Conservation (phyloP, 805 yeast genomes). For the Wickerhamiella domercqiae region DNA sequence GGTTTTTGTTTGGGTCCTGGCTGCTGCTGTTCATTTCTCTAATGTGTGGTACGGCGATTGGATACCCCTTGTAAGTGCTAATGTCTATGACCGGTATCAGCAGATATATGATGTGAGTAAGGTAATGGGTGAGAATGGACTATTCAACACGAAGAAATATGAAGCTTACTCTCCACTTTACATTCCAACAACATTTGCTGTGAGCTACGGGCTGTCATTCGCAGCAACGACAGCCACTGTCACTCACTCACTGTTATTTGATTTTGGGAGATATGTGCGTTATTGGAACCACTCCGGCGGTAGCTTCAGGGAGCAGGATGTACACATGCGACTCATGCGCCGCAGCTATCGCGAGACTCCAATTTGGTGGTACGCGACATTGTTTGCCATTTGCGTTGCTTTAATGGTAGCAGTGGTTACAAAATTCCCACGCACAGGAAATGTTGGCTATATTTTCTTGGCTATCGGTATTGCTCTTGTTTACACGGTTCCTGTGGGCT, state of each 20-base stretch:
- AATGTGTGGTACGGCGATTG: constrained; percentile 45
- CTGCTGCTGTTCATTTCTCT: constrained; percentile 38
- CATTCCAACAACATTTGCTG: constrained; percentile 40
- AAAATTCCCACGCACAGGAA: constrained; percentile 14
- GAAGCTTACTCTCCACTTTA: constrained; percentile 48
- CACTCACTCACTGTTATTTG: constrained; percentile 42
- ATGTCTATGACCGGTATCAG: constrained; percentile 38
- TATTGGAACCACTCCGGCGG: constrained; percentile 31
- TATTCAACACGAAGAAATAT: constrained; percentile 35
- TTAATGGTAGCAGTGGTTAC: constrained; percentile 2
- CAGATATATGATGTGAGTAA: constrained; percentile 34
- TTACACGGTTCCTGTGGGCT: constrained; percentile 45
- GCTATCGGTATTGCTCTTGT: constrained; percentile 41
- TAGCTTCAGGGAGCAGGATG: constrained; percentile 31
- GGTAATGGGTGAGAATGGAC: constrained; percentile 31
- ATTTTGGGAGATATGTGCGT: constrained; percentile 38
- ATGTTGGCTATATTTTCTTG: constrained; percentile 28
- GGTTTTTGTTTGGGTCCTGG: constrained; percentile 36
- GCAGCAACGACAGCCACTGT: constrained; percentile 51
- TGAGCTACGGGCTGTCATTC: constrained; percentile 47
- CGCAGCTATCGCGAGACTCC: constrained; percentile 43
- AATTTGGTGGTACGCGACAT: constrained; percentile 41
- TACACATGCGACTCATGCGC: constrained; percentile 41
- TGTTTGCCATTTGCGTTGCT: constrained; percentile 23
- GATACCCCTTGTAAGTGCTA: constrained; percentile 36